Evolutionary conservation across 257 asterid genomes (phyloP).

Genomic region (Solanum pimpinellifolium): DNA sequence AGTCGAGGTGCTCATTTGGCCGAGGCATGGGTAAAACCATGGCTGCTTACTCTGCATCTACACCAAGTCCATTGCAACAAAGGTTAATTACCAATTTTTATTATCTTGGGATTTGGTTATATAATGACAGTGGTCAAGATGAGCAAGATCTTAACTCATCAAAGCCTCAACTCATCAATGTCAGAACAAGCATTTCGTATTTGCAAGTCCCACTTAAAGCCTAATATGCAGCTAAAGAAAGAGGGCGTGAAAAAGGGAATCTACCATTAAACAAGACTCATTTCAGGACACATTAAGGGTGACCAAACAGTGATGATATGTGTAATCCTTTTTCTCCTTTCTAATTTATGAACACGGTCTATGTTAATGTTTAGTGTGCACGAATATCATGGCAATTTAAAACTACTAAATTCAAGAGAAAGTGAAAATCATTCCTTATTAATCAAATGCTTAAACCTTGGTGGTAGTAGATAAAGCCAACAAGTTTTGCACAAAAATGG

Average conservation of each 20-base stretch:
- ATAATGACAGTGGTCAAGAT: background rate
- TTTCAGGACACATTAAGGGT: background rate
- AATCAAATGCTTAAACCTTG: background rate
- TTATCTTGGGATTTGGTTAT: background rate
- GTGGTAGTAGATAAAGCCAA: background rate
- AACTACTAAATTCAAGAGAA: background rate
- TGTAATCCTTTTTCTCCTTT: background rate
- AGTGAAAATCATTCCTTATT: background rate
- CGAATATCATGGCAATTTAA: background rate
- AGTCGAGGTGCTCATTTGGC: background rate
- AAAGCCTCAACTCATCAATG: background rate
- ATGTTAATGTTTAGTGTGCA: background rate
- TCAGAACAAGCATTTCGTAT: background rate
- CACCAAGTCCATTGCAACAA: background rate
- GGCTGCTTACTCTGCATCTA: slow-evolving; percentile 28
- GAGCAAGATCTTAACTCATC: background rate
- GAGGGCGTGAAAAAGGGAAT: background rate
- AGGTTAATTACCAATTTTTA: background rate
- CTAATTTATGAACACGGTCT: background rate
- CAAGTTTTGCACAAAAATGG: background rate
- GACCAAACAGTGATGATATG: background rate
- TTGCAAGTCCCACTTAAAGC: background rate
- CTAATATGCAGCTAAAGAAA: background rate
- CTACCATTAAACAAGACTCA: background rate
- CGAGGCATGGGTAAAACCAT: background rate